Base-by-base conservation (phyloP, 2,329 filamentous ascomycete species). In the Raffaelea ambrosiae region DNA sequence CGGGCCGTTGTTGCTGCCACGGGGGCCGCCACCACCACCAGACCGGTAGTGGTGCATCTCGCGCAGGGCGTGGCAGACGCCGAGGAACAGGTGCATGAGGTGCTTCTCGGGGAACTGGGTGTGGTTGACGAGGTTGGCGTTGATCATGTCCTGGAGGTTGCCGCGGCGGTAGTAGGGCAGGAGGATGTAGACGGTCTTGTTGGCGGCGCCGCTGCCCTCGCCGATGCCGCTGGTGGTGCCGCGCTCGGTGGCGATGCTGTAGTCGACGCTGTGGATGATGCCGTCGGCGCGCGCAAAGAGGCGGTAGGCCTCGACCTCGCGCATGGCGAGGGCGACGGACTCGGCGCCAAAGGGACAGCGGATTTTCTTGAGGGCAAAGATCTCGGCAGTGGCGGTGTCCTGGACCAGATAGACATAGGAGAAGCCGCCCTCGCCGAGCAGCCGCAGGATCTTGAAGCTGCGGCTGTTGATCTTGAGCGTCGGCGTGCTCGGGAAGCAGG, bases 331-430 rank as follows among this genome's bases (percentile, higher is more conserved):
- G 56, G 88, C 83, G 50, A 98, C 91, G 22, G 88, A 95, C 73
- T 98, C 93, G 66, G 93, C 86, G 56, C 93, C 93, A 61, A 98
- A 97, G 4, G 93, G 91, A 73, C 93, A 98, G 63, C 91, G 84
- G 66, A 98, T 98, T 77, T 98, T 98, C 69, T 98, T 98, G 53
- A 97, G 82, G 18, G 93, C 93, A 66, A 95, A 91, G 42, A 95
- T 79, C 59, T 91, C 82, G 51, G 87, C 86, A 46, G 81, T 85
- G 47, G 80, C 74, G 43, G 86, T 91, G 66, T 96, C 90, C 73
- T 97, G 87, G 51, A 98, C 93, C 51, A 98, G 86, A 70, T 98
- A 98, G 58, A 98, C 93, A 68, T 97, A 98, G 55, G 89, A 95
- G 74, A 98, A 98, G 61, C 93, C 93, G 63, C 93, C 93, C 85